Percentiles rank a stretch among this genome's conserved stretches.
phyloP scores from a whole-genome alignment of 768 basidiomycete species.

The Mycena metata region DNA sequence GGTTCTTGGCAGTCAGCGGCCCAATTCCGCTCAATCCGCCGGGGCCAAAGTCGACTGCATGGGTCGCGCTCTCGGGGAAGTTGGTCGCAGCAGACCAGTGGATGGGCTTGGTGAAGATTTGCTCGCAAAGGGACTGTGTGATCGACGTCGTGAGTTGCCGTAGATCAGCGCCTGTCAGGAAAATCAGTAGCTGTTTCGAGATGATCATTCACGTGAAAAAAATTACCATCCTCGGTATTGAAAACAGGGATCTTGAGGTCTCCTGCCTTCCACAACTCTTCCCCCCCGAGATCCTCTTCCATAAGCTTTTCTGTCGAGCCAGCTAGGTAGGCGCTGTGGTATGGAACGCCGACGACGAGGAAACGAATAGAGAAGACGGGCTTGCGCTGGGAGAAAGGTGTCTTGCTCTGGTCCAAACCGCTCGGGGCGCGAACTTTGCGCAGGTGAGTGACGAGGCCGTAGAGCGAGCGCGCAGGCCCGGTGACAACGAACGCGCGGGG shows the following conservation, averaged over 20 bases:
- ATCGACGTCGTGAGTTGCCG: conserved; percentile 77
- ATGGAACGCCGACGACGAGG: conserved; percentile 95
- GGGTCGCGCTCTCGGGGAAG: conserved; percentile 92
- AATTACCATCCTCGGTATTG: conserved; percentile 91
- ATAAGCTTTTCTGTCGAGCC: conserved; percentile 83
- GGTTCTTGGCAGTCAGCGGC: conserved; percentile 87
- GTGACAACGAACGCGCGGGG: conserved; percentile 93
- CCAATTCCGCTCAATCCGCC: conserved; percentile 96
- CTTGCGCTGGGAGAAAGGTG: conserved; percentile 94
- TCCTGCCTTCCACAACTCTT: conserved; percentile 80
- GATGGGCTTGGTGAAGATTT: conserved; percentile 92
- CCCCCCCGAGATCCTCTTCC: conserved; percentile 78
- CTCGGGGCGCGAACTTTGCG: conserved; percentile 90
- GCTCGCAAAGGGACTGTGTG: conserved; percentile 90
- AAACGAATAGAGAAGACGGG: conserved; percentile 94
- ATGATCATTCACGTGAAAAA: conserved; percentile 27
- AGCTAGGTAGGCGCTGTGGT: conserved; percentile 89
- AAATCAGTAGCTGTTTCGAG: conserved; percentile 36
- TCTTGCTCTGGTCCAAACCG: conserved; percentile 94
- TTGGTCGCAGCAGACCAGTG: conserved; percentile 93
- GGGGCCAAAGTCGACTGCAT: conserved; percentile 96
- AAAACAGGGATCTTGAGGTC: conserved; percentile 89
- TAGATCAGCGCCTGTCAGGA: conserved; percentile 82
- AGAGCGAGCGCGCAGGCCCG: conserved; percentile 91
- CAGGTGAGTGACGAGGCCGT: conserved; percentile 92